A percentile compares a stretch with the other conserved stretches of the same genome.
Evolutionary conservation across 2,329 filamentous ascomycete genomes (phyloP).

Genomic region (Monosporascus sp.): DNA sequence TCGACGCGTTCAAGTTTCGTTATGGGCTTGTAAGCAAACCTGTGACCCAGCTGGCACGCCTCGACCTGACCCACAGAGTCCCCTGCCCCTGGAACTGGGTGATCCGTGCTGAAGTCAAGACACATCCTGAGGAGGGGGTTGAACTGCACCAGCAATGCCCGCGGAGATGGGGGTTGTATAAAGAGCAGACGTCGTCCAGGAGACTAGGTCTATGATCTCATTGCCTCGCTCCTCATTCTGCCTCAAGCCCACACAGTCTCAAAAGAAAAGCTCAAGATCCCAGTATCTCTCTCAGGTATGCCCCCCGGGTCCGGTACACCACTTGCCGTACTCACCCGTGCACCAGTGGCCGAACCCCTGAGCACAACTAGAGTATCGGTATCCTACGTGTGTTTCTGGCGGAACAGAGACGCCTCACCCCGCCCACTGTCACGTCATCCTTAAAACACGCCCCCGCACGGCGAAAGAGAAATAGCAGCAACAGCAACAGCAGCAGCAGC

Average conservation of each 20-base stretch:
- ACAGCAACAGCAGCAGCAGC: not conserved
- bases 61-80: not conserved
- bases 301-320: not conserved
- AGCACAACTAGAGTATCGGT: not conserved
- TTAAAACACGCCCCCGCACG: no score
- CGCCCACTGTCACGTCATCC: no score
- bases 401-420: not conserved
- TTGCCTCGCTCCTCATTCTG: not conserved
- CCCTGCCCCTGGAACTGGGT: not conserved
- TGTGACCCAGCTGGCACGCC: not conserved
- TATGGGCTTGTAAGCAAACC: not conserved
- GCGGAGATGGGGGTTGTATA: not conserved
- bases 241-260: not conserved
- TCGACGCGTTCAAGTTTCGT: not conserved
- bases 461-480: not conserved
- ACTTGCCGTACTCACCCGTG: not conserved
- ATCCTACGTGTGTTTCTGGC: not conserved
- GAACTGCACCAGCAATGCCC: not conserved
- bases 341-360: not conserved
- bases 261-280: not conserved
- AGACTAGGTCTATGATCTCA: not conserved
- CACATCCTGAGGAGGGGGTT: not conserved
- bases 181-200: not conserved
- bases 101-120: not conserved
- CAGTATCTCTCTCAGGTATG: not conserved